phyloP scores from a whole-genome alignment of 306 rosid genomes.

The Luffa aegyptiaca region DNA sequence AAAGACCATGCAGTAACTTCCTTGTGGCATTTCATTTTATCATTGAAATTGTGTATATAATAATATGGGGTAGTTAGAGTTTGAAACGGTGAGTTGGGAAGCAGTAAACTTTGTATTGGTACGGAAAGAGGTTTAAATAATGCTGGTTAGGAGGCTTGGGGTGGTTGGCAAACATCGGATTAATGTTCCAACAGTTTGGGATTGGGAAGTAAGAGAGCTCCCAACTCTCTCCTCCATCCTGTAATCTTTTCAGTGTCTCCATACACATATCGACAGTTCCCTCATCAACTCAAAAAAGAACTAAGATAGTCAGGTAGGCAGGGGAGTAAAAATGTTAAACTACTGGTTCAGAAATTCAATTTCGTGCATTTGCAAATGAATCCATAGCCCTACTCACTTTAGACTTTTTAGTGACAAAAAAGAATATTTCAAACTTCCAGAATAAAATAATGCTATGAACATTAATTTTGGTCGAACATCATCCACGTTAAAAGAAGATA shows the following conservation, averaged over 20 bases:
- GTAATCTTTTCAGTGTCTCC: neutral
- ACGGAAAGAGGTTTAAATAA: neutral
- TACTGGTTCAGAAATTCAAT: neutral
- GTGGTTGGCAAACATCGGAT: neutral
- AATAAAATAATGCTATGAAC: neutral
- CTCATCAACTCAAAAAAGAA: neutral
- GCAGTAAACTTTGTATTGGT: neutral
- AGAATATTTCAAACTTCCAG: neutral
- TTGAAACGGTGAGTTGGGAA: neutral
- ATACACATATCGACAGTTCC: neutral
- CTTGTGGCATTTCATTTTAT: neutral
- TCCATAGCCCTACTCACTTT: neutral
- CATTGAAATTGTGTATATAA: neutral
- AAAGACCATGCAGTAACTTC: neutral
- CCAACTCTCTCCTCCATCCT: neutral
- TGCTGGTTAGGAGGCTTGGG: neutral
- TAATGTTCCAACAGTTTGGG: neutral
- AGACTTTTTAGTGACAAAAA: neutral
- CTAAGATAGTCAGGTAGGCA: neutral
- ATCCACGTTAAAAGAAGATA: neutral
- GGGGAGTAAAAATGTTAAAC: neutral
- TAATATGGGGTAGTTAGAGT: neutral
- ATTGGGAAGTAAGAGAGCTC: neutral
- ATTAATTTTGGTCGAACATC: neutral
- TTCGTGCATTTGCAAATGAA: neutral